Base-by-base conservation (phyloP, 768 basidiomycete genomes). In the Panus rudis region DNA sequence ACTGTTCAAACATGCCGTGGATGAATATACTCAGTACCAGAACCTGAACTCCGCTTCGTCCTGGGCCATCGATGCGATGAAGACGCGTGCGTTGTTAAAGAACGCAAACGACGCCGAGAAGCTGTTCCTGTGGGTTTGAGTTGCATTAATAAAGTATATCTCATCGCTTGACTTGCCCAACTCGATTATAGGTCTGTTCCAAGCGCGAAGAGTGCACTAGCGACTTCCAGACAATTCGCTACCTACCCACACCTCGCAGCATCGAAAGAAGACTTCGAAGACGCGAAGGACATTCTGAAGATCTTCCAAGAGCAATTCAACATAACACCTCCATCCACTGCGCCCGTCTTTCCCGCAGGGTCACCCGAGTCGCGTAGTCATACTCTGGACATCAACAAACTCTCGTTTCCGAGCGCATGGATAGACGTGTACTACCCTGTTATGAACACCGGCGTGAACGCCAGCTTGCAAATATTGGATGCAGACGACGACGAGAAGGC, bases 401-500 rank as follows among this genome's bases (percentile, higher is more conserved):
- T 72, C 28, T 62, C 53, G 23, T 62, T 59, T 20, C 83, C 84
- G 2, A 72, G 66, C 1, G 86, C 82, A 44, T 92, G 89, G 89
- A 79, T 91, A 46, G 87, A 91, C 51, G 72, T 75, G 27, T 96
- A 98, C 62, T 94, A 85, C 62, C 92, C 93, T 2, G 70, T 92
- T 31, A 65, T 94, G 67, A 90, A 94, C 62, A 83, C 77, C 0
- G 79, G 87, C 1, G 67, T 82, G 6, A 75, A 83, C 39, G 75
- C 79, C 38, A 73, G 71, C 44, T 63, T 93, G 8, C 73, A 83
- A 37, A 78, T 92, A 16, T 61, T 87, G 33, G 33, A 20, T 16
- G n/a, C n/a, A n/a, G 75, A 68, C 19, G 68, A 70, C 13, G 67
- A 76, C 27, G 81, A 79, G 3, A 56, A 63, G 14, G 56, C 69